phyloP scores from a whole-genome alignment of 768 basidiomycete genomes.

The Boletus rubroflammeus region DNA sequence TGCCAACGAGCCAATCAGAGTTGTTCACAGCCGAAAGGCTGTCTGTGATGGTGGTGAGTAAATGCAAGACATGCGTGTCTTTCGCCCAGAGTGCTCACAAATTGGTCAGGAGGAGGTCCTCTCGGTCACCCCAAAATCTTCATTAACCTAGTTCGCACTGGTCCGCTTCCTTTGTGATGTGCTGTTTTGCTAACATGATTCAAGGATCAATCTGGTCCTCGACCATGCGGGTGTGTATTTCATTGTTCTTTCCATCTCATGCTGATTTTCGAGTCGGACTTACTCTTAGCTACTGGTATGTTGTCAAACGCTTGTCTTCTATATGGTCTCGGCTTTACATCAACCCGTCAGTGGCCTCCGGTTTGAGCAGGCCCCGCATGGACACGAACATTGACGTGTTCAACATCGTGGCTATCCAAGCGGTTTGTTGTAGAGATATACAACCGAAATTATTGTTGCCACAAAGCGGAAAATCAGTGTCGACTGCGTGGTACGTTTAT shows the following conservation, averaged over 20 bases:
- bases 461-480: slow-evolving; percentile 9
- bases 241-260: slow-evolving; percentile 3
- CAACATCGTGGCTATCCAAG: not conserved
- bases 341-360: slow-evolving; percentile 66
- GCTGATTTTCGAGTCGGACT: slow-evolving; percentile 1
- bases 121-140: slow-evolving; percentile 96
- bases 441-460: slow-evolving; percentile 8
- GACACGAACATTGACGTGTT: slow-evolving; percentile 40
- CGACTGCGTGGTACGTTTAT: slow-evolving; percentile 17
- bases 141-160: slow-evolving; percentile 79
- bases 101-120: slow-evolving; percentile 75
- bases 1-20: slow-evolving; percentile 75
- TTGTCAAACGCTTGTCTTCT: not conserved
- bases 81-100: slow-evolving; percentile 11
- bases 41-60: slow-evolving; percentile 92
- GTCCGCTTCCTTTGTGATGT: not conserved
- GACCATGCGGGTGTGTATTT: slow-evolving; percentile 79
- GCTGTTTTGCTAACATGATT: slow-evolving; percentile 6
- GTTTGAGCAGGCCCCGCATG: slow-evolving; percentile 80
- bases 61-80: not conserved
- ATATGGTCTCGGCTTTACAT: not conserved
- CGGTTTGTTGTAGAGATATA: slow-evolving; percentile 11
- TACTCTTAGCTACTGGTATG: slow-evolving; percentile 47
- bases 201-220: slow-evolving; percentile 85
- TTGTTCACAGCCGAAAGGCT: slow-evolving; percentile 81